Percentiles rank a stretch among this genome's conserved stretches.
These are phyloP conservation scores for Hymenoscyphus occultus DNA, from an alignment of 2,329 filamentous ascomycete species.

Conservation along the genomic window DNA sequence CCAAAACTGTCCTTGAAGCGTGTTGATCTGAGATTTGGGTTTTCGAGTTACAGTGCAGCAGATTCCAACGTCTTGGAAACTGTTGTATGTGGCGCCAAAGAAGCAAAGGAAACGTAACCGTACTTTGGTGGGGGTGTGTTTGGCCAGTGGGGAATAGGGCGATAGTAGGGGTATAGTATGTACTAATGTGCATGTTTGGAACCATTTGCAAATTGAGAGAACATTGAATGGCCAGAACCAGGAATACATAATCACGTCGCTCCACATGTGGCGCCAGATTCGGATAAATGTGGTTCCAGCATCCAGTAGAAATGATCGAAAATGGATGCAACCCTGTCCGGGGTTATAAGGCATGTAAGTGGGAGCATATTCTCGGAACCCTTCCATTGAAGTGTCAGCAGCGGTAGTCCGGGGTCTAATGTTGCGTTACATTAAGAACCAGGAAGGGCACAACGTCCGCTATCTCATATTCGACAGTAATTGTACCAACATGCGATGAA, in stretches of 20 bases:
- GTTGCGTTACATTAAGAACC: constrained; percentile 2
- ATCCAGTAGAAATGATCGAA: not conserved
- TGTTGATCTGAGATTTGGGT: not conserved
- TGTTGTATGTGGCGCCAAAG: not conserved
- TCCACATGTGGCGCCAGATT: constrained; percentile 3
- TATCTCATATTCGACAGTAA: not conserved
- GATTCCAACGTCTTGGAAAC: not conserved
- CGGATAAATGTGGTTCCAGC: not conserved
- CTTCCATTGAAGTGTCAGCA: not conserved
- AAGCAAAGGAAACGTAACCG: not conserved
- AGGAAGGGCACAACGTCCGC: not conserved
- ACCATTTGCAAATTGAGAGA: not conserved
- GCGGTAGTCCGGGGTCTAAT: not conserved
- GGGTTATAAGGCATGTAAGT: not conserved
- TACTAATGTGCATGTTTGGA: not conserved
- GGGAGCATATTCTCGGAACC: not conserved
- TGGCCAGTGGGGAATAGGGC: not conserved
- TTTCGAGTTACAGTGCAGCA: not conserved
- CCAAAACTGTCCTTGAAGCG: not conserved
- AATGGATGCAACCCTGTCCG: not conserved
- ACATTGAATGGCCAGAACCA: not conserved
- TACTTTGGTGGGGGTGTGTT: not conserved
- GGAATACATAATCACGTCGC: not conserved
- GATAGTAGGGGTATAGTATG: not conserved
- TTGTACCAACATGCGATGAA: not conserved